Percentiles rank a stretch among this genome's conserved stretches.
Conservation (phyloP, 805 yeast species). For the Wickerhamomyces mucosus region DNA sequence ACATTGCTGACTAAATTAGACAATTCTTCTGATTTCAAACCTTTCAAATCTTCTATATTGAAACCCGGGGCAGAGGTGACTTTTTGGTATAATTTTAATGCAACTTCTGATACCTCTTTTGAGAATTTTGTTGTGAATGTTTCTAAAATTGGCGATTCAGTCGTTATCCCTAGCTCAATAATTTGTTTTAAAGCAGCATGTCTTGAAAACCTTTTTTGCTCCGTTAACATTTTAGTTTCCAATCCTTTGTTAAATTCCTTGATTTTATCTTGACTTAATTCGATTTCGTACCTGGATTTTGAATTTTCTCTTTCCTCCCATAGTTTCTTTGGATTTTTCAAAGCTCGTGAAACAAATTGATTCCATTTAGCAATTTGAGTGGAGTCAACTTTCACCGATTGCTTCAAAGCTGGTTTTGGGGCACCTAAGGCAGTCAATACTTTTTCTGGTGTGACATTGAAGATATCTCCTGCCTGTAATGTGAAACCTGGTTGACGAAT, state of each 20-base stretch:
- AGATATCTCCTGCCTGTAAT: conserved; percentile 77
- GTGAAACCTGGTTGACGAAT: conserved; percentile 74
- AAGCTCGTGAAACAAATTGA: conserved; percentile 50
- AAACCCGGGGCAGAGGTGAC: conserved; percentile 9
- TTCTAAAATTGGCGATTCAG: conserved; percentile 8
- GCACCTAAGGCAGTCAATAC: conserved; percentile 83
- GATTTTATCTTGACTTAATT: conserved; percentile 10
- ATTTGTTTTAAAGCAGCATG: conserved; percentile 9
- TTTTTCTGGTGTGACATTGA: conserved; percentile 75
- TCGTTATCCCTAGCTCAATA: conserved; percentile 9
- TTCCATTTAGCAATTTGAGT: conserved; percentile 72
- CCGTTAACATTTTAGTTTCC: conserved; percentile 14
- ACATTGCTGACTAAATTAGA: conserved; percentile 5
- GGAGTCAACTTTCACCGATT: conserved; percentile 61
- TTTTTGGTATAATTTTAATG: conserved; percentile 14
- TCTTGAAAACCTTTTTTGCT: conserved; percentile 16
- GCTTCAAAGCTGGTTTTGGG: conserved; percentile 63
- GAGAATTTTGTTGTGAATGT: conserved; percentile 7
- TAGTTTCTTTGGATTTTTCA: conserved; percentile 32
- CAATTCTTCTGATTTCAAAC: conserved; percentile 6
- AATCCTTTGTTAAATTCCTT: conserved; percentile 9
- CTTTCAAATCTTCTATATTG: conserved; percentile 8
- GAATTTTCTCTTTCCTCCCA: conserved; percentile 28
- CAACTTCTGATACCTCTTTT: conserved; percentile 15
- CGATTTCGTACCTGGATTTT: conserved; percentile 18